These are phyloP conservation scores for Trichaptum fuscoviolaceum DNA, from an alignment of 768 basidiomycete genomes.

Conservation along the genomic window DNA sequence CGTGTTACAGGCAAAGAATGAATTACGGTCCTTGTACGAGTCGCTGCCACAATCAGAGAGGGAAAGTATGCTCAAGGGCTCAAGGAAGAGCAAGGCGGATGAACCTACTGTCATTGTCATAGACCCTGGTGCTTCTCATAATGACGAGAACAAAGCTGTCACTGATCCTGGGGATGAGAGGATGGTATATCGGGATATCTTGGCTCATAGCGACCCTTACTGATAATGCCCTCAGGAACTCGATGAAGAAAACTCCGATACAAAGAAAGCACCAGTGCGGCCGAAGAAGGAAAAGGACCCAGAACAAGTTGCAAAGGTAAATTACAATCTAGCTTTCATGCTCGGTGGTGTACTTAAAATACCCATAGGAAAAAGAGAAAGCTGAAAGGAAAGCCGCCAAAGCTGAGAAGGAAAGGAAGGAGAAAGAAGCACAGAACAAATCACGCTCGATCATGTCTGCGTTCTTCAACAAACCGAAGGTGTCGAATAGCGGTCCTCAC, in stretches of 20 bases:
- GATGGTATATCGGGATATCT: not conserved
- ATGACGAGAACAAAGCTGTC: conserved; percentile 1
- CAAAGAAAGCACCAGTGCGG: conserved; percentile 28
- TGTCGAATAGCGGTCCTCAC: conserved; percentile 22
- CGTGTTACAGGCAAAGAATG: conserved; percentile 49
- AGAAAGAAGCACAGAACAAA: conserved; percentile 63
- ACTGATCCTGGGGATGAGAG: not conserved
- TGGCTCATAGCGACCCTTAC: not conserved
- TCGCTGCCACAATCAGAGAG: conserved; percentile 53
- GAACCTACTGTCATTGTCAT: not conserved
- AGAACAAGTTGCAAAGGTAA: conserved; percentile 56
- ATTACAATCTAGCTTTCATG: not conserved
- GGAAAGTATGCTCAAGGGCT: conserved; percentile 44
- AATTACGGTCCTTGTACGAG: conserved; percentile 50
- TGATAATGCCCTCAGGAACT: not conserved
- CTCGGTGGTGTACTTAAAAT: not conserved
- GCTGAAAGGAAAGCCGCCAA: conserved; percentile 64
- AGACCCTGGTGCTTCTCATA: not conserved
- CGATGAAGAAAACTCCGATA: not conserved
- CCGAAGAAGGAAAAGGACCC: conserved; percentile 49
- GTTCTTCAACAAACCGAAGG: conserved; percentile 68
- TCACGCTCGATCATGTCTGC: conserved; percentile 71
- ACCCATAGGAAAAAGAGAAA: conserved; percentile 57
- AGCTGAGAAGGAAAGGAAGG: conserved; percentile 66
- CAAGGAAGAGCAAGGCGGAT: conserved; percentile 6